A percentile compares a stretch with the other conserved stretches of the same genome.
Evolutionary conservation across 2,329 filamentous ascomycete species (phyloP).

Genomic region (Nothophaeocryptopus gaeumannii): DNA sequence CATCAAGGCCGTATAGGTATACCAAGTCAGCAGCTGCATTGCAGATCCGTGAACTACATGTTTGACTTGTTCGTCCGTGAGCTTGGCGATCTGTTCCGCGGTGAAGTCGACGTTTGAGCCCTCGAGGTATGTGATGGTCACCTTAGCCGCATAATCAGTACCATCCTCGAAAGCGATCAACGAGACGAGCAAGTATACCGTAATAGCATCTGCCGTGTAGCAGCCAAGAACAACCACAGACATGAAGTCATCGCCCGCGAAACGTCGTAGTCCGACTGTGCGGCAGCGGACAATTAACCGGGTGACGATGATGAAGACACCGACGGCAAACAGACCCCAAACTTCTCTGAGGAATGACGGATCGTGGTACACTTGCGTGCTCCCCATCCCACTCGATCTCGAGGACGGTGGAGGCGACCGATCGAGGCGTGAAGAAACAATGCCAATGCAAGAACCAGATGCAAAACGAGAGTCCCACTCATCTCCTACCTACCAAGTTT

Average conservation of each 20-base stretch:
- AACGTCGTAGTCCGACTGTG: conserved; percentile 38
- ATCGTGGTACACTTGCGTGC: conserved; percentile 26
- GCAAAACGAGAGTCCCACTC: not conserved
- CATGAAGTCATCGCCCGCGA: conserved; percentile 43
- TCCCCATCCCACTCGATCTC: conserved; percentile 15
- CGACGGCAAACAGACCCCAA: conserved; percentile 33
- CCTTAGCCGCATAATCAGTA: conserved; percentile 1
- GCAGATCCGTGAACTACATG: conserved; percentile 37
- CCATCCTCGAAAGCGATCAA: no score
- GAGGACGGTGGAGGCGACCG: not conserved
- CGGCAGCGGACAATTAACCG: conserved; percentile 39
- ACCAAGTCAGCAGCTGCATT: conserved; percentile 42
- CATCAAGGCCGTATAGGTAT: conserved; percentile 20
- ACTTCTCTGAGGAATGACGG: conserved; percentile 22
- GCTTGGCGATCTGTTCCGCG: conserved; percentile 17
- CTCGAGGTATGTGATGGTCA: conserved; percentile 30
- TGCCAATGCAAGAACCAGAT: not conserved
- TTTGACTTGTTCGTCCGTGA: conserved; percentile 32
- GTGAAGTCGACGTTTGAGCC: conserved; percentile 33
- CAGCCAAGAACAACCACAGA: conserved; percentile 36
- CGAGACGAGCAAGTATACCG: conserved; percentile 32
- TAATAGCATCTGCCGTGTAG: conserved; percentile 38
- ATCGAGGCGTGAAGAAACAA: not conserved
- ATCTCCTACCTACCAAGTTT: not conserved
- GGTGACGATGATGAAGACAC: conserved; percentile 33